Conservation (phyloP, 169 alveolate species). For the Babesia caballi region DNA sequence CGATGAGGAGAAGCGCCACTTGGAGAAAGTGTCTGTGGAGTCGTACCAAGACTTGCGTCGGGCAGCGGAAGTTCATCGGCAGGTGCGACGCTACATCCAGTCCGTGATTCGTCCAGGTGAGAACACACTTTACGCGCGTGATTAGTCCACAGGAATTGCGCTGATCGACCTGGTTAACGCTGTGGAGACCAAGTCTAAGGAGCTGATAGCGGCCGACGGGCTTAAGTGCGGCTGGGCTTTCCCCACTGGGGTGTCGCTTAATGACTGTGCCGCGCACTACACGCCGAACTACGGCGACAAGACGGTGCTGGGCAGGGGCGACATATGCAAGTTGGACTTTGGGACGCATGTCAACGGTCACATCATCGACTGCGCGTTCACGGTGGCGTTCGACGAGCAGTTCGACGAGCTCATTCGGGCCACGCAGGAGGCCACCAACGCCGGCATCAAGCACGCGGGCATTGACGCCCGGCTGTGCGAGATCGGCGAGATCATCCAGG, state of each 20-base stretch:
- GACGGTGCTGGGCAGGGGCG: slow-evolving; percentile 77
- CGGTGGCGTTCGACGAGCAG: slow-evolving; percentile 91
- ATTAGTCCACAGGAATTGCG: slow-evolving; percentile 79
- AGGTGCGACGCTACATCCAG: slow-evolving; percentile 96
- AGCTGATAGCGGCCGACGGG: slow-evolving; percentile 91
- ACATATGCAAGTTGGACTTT: slow-evolving; percentile 98
- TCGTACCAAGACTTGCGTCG: slow-evolving; percentile 91
- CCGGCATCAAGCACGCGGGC: slow-evolving; percentile 98
- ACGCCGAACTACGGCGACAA: slow-evolving; percentile 95
- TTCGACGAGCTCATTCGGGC: slow-evolving; percentile 87
- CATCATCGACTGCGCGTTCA: slow-evolving; percentile 99
- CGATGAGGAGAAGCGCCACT: slow-evolving; percentile 87
- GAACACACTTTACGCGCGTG: background rate
- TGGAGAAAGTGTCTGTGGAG: slow-evolving; percentile 83
- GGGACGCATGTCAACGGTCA: slow-evolving; percentile 99
- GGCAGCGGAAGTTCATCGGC: slow-evolving; percentile 99
- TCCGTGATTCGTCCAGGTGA: slow-evolving; percentile 88
- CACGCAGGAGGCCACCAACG: slow-evolving; percentile 98
- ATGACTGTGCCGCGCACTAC: slow-evolving; percentile 99
- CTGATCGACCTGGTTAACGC: slow-evolving; percentile 94
- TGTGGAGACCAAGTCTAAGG: slow-evolving; percentile 93
- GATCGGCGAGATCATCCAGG: slow-evolving; percentile 98
- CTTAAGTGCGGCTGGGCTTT: slow-evolving; percentile 98
- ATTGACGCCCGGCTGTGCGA: slow-evolving; percentile 96
- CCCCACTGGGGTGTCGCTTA: slow-evolving; percentile 98